These are phyloP conservation scores for Cutaneotrichosporon curvatum DNA, from an alignment of 1,284 basidiomycete genomes.

Conservation along the genomic window DNA sequence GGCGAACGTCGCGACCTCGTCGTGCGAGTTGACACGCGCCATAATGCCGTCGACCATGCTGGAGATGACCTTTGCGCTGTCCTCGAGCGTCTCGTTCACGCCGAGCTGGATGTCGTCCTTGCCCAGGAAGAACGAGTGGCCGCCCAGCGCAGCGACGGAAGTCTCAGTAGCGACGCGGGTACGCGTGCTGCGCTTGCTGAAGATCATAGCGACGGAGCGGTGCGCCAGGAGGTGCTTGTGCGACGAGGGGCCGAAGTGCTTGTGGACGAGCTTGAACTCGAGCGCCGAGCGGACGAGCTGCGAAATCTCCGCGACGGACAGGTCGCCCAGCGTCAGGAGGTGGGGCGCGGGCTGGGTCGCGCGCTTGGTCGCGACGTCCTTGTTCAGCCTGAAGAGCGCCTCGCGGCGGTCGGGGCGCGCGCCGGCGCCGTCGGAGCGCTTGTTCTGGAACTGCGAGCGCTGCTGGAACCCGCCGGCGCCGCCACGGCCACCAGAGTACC, in stretches of 20 bases:
- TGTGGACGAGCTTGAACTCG: slow-evolving; percentile 32
- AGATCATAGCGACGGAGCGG: slow-evolving; percentile 81
- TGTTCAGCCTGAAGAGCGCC: not conserved
- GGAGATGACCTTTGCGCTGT: slow-evolving; percentile 75
- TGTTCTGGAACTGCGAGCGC: too few species aligned
- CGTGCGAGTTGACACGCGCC: slow-evolving; percentile 86
- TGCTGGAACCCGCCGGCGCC: not conserved
- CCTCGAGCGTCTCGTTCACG: slow-evolving; percentile 82
- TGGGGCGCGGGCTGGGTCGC: slow-evolving; percentile 21
- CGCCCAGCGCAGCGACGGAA: slow-evolving; percentile 65
- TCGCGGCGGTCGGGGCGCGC: not conserved
- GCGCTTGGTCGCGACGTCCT: not conserved
- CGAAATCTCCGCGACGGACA: slow-evolving; percentile 32
- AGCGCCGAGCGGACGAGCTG: slow-evolving; percentile 31
- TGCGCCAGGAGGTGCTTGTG: slow-evolving; percentile 56
- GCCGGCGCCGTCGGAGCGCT: not conserved
- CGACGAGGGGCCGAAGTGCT: slow-evolving; percentile 12
- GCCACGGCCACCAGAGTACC: not conserved
- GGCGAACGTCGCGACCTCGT: slow-evolving; percentile 87
- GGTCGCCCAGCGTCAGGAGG: slow-evolving; percentile 43
- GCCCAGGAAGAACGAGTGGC: slow-evolving; percentile 88
- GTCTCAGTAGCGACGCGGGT: slow-evolving; percentile 88
- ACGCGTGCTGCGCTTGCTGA: slow-evolving; percentile 87
- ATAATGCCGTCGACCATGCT: slow-evolving; percentile 97
- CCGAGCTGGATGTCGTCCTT: slow-evolving; percentile 88